These are phyloP conservation scores for Euclidium syriacum DNA, from an alignment of 345 rosid genomes.

Conservation along the genomic window DNA sequence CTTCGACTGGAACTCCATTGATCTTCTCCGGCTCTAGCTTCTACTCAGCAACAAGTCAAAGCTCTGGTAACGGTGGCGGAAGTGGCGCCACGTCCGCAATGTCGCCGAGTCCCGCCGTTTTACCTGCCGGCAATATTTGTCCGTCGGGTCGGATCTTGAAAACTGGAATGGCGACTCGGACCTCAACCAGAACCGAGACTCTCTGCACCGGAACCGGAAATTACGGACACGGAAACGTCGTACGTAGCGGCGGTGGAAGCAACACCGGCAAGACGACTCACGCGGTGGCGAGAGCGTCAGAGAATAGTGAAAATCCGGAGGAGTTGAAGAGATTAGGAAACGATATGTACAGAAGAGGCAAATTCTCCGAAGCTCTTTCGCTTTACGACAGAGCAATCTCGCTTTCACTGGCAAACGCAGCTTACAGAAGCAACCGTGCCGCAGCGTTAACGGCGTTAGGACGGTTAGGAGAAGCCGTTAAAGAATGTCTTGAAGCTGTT, in stretches of 20 bases:
- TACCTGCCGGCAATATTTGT: conserved; percentile 83
- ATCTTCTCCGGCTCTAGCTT: conserved; percentile 61
- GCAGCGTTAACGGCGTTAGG: conserved; percentile 77
- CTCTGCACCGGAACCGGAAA: conserved; percentile 73
- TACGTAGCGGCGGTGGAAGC: conserved; percentile 39
- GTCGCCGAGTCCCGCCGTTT: conserved; percentile 37
- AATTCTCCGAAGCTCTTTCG: conserved; percentile 61
- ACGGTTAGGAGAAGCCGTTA: conserved; percentile 70
- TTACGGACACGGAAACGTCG: conserved; percentile 89
- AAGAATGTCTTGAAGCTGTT: conserved; percentile 85
- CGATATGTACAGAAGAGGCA: conserved; percentile 71
- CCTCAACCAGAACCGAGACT: conserved; percentile 46
- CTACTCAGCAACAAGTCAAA: conserved; percentile 26
- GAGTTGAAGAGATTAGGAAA: conserved; percentile 78
- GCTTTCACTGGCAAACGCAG: conserved; percentile 63
- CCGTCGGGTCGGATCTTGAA: conserved; percentile 87
- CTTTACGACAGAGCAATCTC: conserved; percentile 76
- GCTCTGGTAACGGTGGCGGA: not conserved
- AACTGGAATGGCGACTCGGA: conserved; percentile 47
- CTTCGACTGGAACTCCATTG: conserved; percentile 64
- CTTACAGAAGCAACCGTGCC: conserved; percentile 75
- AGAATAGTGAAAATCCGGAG: conserved; percentile 44
- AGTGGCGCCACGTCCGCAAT: conserved; percentile 30
- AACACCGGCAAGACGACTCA: not conserved
- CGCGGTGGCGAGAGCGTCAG: conserved; percentile 60